Evolutionary conservation across 208 protist species (phyloP).

Genomic region (Trypanosoma scelopori): DNA sequence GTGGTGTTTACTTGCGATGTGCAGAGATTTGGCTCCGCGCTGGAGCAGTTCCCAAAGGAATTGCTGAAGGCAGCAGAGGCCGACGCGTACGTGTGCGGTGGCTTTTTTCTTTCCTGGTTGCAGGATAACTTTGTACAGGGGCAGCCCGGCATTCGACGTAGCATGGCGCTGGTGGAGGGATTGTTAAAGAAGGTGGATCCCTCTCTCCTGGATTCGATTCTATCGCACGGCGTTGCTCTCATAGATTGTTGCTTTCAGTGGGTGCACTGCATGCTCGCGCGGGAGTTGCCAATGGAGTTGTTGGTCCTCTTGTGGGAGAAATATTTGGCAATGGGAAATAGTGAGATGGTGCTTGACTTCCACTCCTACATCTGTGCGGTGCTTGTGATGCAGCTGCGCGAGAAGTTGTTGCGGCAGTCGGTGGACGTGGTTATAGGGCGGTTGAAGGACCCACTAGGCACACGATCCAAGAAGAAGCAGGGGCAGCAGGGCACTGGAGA

Average conservation of each 20-base stretch:
- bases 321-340: constrained; percentile 72
- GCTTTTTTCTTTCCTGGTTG: constrained; percentile 75
- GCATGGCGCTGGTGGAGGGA: constrained; percentile 59
- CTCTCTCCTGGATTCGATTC: neutral
- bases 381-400: constrained; percentile 52
- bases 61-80: constrained; percentile 59
- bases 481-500: constrained; percentile 8
- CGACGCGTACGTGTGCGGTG: constrained; percentile 91
- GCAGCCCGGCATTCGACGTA: constrained; percentile 83
- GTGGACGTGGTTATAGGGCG: constrained; percentile 36
- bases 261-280: constrained; percentile 90
- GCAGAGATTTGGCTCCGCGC: neutral
- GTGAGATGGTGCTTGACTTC: constrained; percentile 46
- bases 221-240: constrained; percentile 43
- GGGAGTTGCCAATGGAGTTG: constrained; percentile 82
- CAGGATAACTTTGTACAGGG: constrained; percentile 92
- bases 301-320: constrained; percentile 90
- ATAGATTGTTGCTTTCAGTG: constrained; percentile 90
- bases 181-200: constrained; percentile 30
- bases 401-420: constrained; percentile 21
- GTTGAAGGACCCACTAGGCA: constrained; percentile 39
- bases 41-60: constrained; percentile 14
- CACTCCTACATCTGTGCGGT: constrained; percentile 91
- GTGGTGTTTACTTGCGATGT: constrained; percentile 19
- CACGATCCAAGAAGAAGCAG: neutral